Conservation (phyloP, 1,139 yeast genomes). For the Geotrichum fermentans region DNA sequence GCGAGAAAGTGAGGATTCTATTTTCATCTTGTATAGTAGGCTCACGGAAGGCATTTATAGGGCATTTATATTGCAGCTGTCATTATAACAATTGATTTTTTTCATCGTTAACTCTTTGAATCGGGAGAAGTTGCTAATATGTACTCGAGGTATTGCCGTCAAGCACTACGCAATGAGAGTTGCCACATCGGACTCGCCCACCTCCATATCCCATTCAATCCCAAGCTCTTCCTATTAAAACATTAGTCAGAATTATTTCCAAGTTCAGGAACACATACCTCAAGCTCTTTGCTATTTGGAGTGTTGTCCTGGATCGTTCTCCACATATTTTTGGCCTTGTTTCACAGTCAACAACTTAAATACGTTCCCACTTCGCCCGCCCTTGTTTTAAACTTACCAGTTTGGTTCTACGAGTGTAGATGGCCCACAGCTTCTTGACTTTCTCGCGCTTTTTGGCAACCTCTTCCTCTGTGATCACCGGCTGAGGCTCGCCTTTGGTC, state of each 20-base stretch:
- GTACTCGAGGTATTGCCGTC: too few species aligned
- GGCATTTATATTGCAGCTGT: too few species aligned
- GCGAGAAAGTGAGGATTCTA: too few species aligned
- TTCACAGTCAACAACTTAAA: neutral
- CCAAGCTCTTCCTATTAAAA: constrained; percentile 15
- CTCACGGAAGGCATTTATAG: too few species aligned
- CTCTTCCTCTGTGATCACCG: constrained; percentile 1
- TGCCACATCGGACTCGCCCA: neutral
- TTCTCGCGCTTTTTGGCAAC: neutral
- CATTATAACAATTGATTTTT: too few species aligned
- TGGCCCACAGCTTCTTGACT: constrained; percentile 8
- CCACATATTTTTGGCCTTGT: constrained; percentile 16
- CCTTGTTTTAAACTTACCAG: too few species aligned
- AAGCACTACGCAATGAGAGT: neutral
- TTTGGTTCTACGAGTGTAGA: constrained; percentile 14
- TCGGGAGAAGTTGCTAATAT: too few species aligned
- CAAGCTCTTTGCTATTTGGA: constrained; percentile 9
- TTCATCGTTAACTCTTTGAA: too few species aligned
- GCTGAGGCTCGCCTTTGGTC: constrained; percentile 1
- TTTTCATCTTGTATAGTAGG: too few species aligned
- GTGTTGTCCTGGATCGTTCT: constrained; percentile 18
- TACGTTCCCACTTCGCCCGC: too few species aligned
- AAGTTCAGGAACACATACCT: constrained; percentile 1
- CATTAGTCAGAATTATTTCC: neutral
- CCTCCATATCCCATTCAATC: constrained; percentile 9